Base-by-base conservation (phyloP, 352 stramenopile species). In the Globisporangium orthogonon region DNA sequence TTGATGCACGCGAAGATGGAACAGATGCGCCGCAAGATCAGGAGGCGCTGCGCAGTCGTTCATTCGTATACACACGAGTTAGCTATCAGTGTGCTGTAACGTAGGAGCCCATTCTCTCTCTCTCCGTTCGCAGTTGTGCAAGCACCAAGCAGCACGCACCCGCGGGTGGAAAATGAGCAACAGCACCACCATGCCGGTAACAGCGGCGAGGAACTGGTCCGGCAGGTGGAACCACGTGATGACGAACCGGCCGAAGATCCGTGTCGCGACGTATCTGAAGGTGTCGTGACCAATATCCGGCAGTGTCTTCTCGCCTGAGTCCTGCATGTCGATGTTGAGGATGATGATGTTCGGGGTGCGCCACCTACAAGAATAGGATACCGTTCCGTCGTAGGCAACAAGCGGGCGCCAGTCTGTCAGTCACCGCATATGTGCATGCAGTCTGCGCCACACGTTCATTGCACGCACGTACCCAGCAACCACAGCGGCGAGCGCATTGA, bases 211-310 rank as follows among this genome's bases (percentile, higher is more conserved):
- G 58, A 94, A 93, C 62, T 93, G 75, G 51, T 94, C 85, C 0
- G 85, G 85, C 41, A 94, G 66, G 60, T 90, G 76, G 54, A 93
- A 92, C 77, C 83, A 91, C 63, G 90, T 80, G 63, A 93, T 91
- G 59, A 87, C 84, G 44, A 77, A 78, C 23, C 89, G 73, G 50
- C 84, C 84, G 59, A 92, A 94, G 61, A 92, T 80, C 65, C 88
- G 87, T 45, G 70, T 81, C 78, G 87, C 89, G 62, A 92, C 82
- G 63, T 74, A 89, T 54, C 90, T 91, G 67, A 94, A 93, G 39
- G 91, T 71, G 55, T 94, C 85, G 61, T 94, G 85, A 39, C 85
- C 85, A 14, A 94, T 69, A 44, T 94, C 85, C 14, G 85, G 85
- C 15, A 94, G 73, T 43, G 85, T 93, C 73, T 93, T 92, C 40